phyloP scores from a whole-genome alignment of 225 moss, liverwort and hornwort species.

The Takakia lepidozioides region DNA sequence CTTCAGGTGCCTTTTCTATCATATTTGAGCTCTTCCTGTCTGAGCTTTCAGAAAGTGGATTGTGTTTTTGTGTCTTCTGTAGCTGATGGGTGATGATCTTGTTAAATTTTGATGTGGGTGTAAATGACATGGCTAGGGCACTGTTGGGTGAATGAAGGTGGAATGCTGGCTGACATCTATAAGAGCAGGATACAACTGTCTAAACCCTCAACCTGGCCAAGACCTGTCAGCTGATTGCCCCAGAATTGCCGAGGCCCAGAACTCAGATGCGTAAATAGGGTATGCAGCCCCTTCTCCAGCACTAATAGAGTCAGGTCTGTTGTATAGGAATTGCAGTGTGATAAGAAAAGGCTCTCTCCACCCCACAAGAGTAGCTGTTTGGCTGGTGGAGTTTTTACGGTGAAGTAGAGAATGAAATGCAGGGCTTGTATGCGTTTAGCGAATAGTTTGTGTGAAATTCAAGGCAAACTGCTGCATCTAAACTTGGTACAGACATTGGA shows the following conservation, averaged over 20 bases:
- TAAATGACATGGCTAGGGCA: neutral
- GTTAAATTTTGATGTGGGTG: too few relatives aligned
- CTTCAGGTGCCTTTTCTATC: slow-evolving; percentile 47
- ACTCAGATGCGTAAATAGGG: slow-evolving; percentile 42
- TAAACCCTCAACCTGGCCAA: slow-evolving; percentile 20
- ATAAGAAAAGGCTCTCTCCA: too few relatives aligned
- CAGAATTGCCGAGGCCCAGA: slow-evolving; percentile 42
- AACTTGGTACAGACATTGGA: neutral
- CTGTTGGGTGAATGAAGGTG: slow-evolving; percentile 35
- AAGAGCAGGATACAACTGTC: slow-evolving; percentile 54
- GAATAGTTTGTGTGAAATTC: too few relatives aligned
- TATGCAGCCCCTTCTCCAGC: neutral
- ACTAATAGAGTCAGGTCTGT: neutral
- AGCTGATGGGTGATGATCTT: neutral
- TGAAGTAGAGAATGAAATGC: neutral
- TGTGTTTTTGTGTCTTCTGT: slow-evolving; percentile 1
- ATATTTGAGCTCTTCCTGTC: neutral
- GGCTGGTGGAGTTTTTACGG: neutral
- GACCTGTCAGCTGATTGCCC: slow-evolving; percentile 44
- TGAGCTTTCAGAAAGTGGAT: neutral
- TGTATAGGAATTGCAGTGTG: neutral
- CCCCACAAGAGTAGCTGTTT: neutral
- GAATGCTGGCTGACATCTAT: slow-evolving; percentile 87
- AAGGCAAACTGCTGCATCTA: neutral
- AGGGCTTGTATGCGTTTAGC: too few relatives aligned